Evolutionary conservation across 2,329 filamentous ascomycete genomes (phyloP), one percentile per base, ranked within the genome.

Genomic region (Aschersonia sp.): DNA sequence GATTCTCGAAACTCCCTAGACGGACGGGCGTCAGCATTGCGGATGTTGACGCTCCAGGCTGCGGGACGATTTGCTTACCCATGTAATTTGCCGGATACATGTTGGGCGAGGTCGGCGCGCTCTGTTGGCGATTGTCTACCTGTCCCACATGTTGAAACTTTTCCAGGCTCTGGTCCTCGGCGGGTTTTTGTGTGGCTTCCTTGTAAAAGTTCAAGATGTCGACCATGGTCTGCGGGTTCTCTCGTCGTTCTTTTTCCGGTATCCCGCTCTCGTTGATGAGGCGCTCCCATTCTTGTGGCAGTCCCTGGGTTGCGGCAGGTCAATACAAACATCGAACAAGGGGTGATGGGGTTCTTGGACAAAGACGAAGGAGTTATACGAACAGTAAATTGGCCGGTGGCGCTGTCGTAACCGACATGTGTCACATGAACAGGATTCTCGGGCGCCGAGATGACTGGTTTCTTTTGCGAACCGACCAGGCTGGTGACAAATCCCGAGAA

Each of bases 371-470:
- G 40, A n/a, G 5, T 43, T 50, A 30, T 45, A 47, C 46, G n/a
- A 31, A 94, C 88, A 49, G 90, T 97, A 65, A 95, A 98, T 68
- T 95, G 87, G 55, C 92, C 92, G 4, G 92, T 97, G 58, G 86
- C 78, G 68, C 92, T 94, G 66, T 98, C 90, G 64, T 95, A 96
- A 57, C 90, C 90, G 55, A 98, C 92, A 66, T 98, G 92, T 49
- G 90, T 97, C 58, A 98, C 87, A 67, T 97, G 92, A 51, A 97
- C 88, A 45, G 92, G 92, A 59, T 98, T 97, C 66, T 95, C 89
- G 47, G 92, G 92, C 39, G 88, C 87, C n/a, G 92, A 97, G 58
- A 98, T 98, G 64, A 90, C 80, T 44, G 92, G 87, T 54, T 88
- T 87, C 65, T 89, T 86, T 47, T 86, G 88, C 37, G 88, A 90